These are phyloP conservation scores for Pleomassaria siparia DNA, from an alignment of 2,329 filamentous ascomycete genomes.

Conservation along the genomic window DNA sequence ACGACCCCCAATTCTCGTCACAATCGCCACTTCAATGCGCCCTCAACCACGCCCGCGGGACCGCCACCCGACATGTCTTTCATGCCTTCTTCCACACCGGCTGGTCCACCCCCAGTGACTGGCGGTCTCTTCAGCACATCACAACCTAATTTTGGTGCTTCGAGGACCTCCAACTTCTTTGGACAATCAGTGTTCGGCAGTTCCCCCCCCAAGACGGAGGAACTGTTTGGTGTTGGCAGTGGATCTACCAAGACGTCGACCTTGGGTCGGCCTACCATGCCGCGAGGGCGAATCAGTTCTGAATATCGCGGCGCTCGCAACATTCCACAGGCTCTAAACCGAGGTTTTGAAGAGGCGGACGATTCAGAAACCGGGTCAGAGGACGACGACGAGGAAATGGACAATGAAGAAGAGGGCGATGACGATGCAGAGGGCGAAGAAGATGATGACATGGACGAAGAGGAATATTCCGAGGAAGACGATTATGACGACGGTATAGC, in stretches of 20 bases:
- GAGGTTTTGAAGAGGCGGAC: constrained; percentile 41
- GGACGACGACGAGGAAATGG: constrained; percentile 42
- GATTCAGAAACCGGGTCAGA: constrained; percentile 17
- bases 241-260: constrained; percentile 31
- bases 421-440: constrained; percentile 22
- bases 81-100: constrained; percentile 58
- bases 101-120: constrained; percentile 53
- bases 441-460: constrained; percentile 20
- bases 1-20: constrained; percentile 38
- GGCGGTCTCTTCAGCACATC: constrained; percentile 54
- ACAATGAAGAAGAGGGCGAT: constrained; percentile 36
- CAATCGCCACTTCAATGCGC: constrained; percentile 28
- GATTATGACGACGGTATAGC: constrained; percentile 46
- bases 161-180: constrained; percentile 21
- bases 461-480: constrained; percentile 20
- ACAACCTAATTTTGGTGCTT: constrained; percentile 38
- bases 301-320: constrained; percentile 40
- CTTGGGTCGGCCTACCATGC: constrained; percentile 26
- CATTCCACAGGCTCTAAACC: constrained; percentile 25
- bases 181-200: constrained; percentile 27
- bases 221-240: constrained; percentile 30
- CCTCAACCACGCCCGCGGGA: constrained; percentile 61
- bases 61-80: constrained; percentile 52
- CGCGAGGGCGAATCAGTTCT: constrained; percentile 30
- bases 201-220: constrained; percentile 40